Base-by-base conservation (phyloP, 495 filamentous ascomycete genomes). In the Aspergillus nanangensis region DNA sequence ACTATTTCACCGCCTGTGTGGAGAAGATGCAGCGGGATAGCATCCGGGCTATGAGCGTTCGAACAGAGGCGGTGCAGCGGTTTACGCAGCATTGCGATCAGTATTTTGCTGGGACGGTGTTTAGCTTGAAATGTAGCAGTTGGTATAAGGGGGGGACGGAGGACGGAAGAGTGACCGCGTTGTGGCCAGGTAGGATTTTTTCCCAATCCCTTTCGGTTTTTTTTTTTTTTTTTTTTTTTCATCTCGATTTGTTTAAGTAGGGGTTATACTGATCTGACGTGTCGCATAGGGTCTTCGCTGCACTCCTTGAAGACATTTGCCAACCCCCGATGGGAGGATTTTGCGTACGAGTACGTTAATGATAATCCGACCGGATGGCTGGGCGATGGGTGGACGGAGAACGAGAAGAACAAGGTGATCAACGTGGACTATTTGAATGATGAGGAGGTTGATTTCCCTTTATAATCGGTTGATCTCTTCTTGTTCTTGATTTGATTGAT, bases 1-100 rank as follows among this genome's bases (percentile, higher is more conserved):
- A 79, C 38, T 80, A 81, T 47, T 70, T 81, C 57, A 63, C 74
- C 1, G 55, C 66, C 40, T 67, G 75, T n/a, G 56, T 77, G 20
- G 53, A 58, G 23, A 76, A 77, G 50, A 69, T 75, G 45, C 71
- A 77, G 42, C 67, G 66, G 5, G 72, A 78, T 33, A 71, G 72
- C 38, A 73, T 79, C 50, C 58, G 65, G 20, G 38, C 65, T 2
- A 67, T 75, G 52, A 44, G 38, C 13, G 66, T 69, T 3, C 67
- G 65, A 23, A 52, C 29, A 25, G 67, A 72, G 5, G 70, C 70
- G 3, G 66, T 77, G 8, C 45, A 56, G 19, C 66, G 63, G 5
- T 78, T 81, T 44, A 70, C 67, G 10, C 47, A 41, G 11, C 66
- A 76, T 43, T 72, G 71, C 38, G 67, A 77, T 47, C 53, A 65